Evolutionary conservation across 2,329 filamentous ascomycete species (phyloP).

Genomic region (Hirsutella rhossiliensis): DNA sequence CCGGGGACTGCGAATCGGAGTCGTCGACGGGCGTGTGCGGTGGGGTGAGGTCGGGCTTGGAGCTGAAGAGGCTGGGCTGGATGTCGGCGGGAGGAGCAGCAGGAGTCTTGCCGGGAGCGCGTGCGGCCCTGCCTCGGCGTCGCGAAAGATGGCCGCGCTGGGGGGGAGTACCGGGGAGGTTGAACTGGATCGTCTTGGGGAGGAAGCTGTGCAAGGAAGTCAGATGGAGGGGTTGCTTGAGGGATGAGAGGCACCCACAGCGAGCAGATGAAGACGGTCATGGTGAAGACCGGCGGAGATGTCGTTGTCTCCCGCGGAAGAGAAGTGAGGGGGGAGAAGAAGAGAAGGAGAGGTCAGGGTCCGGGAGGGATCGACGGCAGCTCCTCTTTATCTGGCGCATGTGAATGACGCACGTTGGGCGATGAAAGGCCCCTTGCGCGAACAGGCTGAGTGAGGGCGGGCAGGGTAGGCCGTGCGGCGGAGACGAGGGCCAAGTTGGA

Average conservation of each 20-base stretch:
- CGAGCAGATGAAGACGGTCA: slow-evolving; percentile 29
- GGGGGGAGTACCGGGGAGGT: slow-evolving; percentile 44
- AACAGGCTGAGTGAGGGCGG: too few relatives aligned
- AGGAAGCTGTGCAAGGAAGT: slow-evolving; percentile 52
- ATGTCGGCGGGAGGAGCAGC: slow-evolving; percentile 16
- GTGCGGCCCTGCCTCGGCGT: slow-evolving; percentile 15
- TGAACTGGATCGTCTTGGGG: slow-evolving; percentile 85
- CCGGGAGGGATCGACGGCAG: too few relatives aligned
- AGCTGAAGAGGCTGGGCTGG: slow-evolving; percentile 42
- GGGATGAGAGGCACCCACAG: slow-evolving; percentile 17
- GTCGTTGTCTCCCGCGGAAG: neutral
- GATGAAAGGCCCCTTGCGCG: too few relatives aligned
- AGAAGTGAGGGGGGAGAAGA: neutral
- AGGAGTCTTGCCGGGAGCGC: slow-evolving; percentile 7
- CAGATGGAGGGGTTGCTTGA: neutral
- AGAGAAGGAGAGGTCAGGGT: neutral
- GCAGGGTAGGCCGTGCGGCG: too few relatives aligned
- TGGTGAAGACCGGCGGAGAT: slow-evolving; percentile 4
- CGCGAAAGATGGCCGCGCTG: slow-evolving; percentile 19
- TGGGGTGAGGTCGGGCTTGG: slow-evolving; percentile 35
- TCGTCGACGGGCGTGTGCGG: slow-evolving; percentile 44
- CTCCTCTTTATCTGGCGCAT: too few relatives aligned
- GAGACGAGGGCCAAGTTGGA: too few relatives aligned
- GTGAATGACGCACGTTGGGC: too few relatives aligned
- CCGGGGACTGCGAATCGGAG: slow-evolving; percentile 19